Conservation (phyloP, 768 basidiomycete genomes). For the Pilatotrama ljubarskyi region DNA sequence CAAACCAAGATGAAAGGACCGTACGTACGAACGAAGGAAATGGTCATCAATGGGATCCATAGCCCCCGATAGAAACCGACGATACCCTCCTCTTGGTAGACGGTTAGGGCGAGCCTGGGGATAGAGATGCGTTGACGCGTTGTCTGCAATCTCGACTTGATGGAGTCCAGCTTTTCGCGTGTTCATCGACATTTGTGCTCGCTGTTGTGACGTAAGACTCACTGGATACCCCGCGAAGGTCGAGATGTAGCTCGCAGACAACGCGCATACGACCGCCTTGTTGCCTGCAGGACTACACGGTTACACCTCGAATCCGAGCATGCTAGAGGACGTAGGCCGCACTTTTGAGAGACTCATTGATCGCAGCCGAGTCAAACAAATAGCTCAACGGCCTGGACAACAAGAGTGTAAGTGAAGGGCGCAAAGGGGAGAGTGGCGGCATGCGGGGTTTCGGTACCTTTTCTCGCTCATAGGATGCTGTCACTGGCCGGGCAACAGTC, state of each 20-base stretch:
- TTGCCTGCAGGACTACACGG: constrained; percentile 49
- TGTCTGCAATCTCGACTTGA: constrained; percentile 92
- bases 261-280: constrained; percentile 87
- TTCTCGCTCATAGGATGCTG: constrained; percentile 79
- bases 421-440: neutral
- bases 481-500: constrained; percentile 65
- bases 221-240: constrained; percentile 92
- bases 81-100: constrained; percentile 84
- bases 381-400: constrained; percentile 55
- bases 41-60: constrained; percentile 92
- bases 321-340: constrained; percentile 25
- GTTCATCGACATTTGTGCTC: neutral
- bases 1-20: constrained; percentile 5
- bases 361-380: constrained; percentile 60
- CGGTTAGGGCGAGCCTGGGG: constrained; percentile 64
- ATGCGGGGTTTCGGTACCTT: constrained; percentile 39
- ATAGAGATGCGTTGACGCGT: constrained; percentile 75
- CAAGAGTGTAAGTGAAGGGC: neutral
- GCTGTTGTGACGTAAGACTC: constrained; percentile 15
- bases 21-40: constrained; percentile 91
- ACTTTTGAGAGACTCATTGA: constrained; percentile 72
- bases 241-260: constrained; percentile 89
- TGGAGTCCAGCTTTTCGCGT: constrained; percentile 72
- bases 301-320: neutral
- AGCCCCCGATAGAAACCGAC: constrained; percentile 89